Evolutionary conservation across 805 yeast genomes (phyloP).

Genomic region (Blastobotrys americana): DNA sequence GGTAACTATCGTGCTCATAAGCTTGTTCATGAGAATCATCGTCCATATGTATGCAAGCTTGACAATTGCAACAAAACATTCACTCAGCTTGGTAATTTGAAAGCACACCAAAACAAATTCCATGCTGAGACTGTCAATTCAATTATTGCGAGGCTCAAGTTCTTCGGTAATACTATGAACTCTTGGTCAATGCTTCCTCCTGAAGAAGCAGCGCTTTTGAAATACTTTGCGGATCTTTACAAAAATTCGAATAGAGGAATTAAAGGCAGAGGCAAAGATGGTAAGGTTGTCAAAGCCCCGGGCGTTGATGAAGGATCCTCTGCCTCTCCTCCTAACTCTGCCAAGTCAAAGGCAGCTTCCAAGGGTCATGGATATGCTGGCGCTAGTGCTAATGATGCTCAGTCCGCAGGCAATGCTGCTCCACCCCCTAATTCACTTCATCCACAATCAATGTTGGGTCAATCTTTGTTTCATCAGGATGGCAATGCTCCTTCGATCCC

Average conservation of each 20-base stretch:
- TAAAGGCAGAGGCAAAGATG: slow-evolving; percentile 75
- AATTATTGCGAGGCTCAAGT: slow-evolving; percentile 45
- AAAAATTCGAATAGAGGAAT: slow-evolving; percentile 88
- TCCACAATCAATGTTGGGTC: slow-evolving; percentile 6
- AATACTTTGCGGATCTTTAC: slow-evolving; percentile 74
- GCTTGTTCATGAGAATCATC: slow-evolving; percentile 69
- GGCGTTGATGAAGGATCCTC: slow-evolving; percentile 1
- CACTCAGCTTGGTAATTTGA: slow-evolving; percentile 87
- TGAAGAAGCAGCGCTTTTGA: slow-evolving; percentile 60
- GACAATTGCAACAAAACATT: slow-evolving; percentile 79
- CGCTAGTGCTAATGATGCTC: slow-evolving; percentile 38
- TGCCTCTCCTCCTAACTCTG: slow-evolving; percentile 5
- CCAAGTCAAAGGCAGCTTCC: slow-evolving; percentile 12
- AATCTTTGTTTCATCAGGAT: slow-evolving; percentile 9
- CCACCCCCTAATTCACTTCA: slow-evolving; percentile 3
- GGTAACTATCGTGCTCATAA: slow-evolving; percentile 88
- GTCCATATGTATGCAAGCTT: slow-evolving; percentile 72
- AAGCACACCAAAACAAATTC: slow-evolving; percentile 88
- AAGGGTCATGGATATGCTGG: slow-evolving; percentile 19
- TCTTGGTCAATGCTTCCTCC: slow-evolving; percentile 40
- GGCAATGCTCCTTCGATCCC: slow-evolving; percentile 5
- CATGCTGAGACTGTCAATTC: slow-evolving; percentile 64
- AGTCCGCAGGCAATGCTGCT: not conserved
- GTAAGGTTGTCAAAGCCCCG: slow-evolving; percentile 15
- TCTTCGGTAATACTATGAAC: slow-evolving; percentile 18